Evolutionary conservation across 306 rosid genomes (phyloP).

Genomic region (Astragalus glycyphyllos): DNA sequence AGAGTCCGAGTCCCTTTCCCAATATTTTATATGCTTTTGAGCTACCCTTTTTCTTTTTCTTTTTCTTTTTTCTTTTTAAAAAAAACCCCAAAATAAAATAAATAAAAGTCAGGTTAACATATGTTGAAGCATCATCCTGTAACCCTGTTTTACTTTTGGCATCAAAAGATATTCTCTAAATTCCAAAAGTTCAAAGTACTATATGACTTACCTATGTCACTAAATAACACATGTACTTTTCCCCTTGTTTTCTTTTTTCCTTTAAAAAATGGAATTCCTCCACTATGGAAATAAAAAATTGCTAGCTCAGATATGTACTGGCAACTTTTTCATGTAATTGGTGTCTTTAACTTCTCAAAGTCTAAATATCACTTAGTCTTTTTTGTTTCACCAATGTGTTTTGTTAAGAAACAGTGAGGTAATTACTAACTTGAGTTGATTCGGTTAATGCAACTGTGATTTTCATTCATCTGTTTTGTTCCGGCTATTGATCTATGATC

Average conservation of each 20-base stretch:
- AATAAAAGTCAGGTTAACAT: slow-evolving; percentile 5
- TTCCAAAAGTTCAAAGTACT: slow-evolving; percentile 19
- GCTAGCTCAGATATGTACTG: neutral
- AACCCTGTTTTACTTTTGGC: slow-evolving; percentile 40
- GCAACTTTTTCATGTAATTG: slow-evolving; percentile 11
- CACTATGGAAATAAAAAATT: neutral
- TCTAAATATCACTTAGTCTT: neutral
- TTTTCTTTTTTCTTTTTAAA: too few species aligned
- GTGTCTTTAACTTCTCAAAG: neutral
- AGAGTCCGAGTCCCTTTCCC: too few species aligned
- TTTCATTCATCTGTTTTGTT: slow-evolving; percentile 24
- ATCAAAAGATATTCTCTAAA: slow-evolving; percentile 42
- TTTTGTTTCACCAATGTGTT: neutral
- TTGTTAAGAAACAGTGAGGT: neutral
- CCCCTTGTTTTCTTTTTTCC: too few species aligned
- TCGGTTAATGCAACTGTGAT: slow-evolving; percentile 13
- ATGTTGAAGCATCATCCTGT: slow-evolving; percentile 23
- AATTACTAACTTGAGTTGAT: neutral
- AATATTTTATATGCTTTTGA: neutral
- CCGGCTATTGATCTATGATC: slow-evolving; percentile 29
- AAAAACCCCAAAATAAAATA: neutral
- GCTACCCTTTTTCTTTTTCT: too few species aligned
- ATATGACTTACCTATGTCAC: slow-evolving; percentile 12
- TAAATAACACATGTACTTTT: slow-evolving; percentile 1
- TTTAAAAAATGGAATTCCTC: neutral